Base-by-base conservation (phyloP, 1,284 basidiomycete genomes). In the Heterobasidion irregulare region DNA sequence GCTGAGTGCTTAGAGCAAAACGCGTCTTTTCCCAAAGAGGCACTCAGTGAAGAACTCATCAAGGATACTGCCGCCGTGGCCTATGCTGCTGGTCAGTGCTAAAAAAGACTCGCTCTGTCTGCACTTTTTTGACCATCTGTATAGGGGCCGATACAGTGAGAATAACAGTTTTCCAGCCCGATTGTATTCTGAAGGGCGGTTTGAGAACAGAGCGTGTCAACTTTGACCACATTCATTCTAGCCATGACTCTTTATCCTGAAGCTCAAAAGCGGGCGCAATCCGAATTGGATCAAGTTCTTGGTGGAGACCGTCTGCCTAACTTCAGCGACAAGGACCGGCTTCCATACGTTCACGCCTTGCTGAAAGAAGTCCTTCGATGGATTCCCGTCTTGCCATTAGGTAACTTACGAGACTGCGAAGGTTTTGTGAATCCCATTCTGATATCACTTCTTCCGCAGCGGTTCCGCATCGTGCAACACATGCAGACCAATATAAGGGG, bases 211-310 rank as follows among this genome's bases (percentile, higher is more conserved):
- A 78, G 69, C 1, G 71, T 75, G 34, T 72, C 76, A 10, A 67
- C 69, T 0, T 61, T 77, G 56, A 67, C 69, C 16, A 68, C 71
- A 2, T 75, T 75, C 47, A 54, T 73, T 35, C 58, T 75, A 32
- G 71, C 69, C 12, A 73, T 75, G 74, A 65, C 69, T 41, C 62
- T 74, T 15, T 64, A 72, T 52, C 74, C 74, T 1, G 64, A 72
- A n/a, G 66, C 66, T 6, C 73, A 73, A 55, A 59, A 62, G 35
- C 66, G 64, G 34, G 73, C 72, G 2, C 76, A 75, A 52, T 65
- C 63, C 49, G 76, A 79, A 56, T 65, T 79, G 3, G 74, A 78
- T 47, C 53, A 61, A 0, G 66, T 73, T 9, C 48, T 75, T 26
- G 75, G 75, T 32, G 54, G 53, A 2, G 62, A 68, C 4, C 65